Conservation (phyloP, 495 filamentous ascomycete genomes). For the Penicillium pulvis region DNA sequence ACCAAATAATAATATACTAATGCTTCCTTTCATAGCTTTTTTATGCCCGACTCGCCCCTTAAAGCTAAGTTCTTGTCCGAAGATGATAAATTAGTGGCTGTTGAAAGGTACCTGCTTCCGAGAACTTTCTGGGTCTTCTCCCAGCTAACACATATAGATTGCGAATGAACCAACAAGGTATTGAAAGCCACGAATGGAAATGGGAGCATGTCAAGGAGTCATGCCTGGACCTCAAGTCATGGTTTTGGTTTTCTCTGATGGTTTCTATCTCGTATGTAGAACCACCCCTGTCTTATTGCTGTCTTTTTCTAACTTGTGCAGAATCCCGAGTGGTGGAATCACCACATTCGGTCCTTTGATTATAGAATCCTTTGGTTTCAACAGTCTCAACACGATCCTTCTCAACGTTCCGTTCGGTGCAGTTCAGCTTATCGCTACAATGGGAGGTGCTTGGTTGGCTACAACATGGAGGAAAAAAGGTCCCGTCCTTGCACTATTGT, state of each 20-base stretch:
- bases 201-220: slow-evolving; percentile 66
- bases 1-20: slow-evolving; percentile 9
- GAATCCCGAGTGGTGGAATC: slow-evolving; percentile 63
- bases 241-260: slow-evolving; percentile 66
- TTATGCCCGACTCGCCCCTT: slow-evolving; percentile 63
- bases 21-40: slow-evolving; percentile 21
- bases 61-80: slow-evolving; percentile 59
- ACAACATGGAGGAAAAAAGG: slow-evolving; percentile 57
- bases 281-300: not conserved
- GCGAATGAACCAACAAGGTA: slow-evolving; percentile 66
- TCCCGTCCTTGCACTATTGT: slow-evolving; percentile 55
- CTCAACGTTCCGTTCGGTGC: slow-evolving; percentile 68
- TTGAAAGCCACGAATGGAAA: slow-evolving; percentile 59
- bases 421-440: slow-evolving; percentile 59
- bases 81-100: slow-evolving; percentile 61
- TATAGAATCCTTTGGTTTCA: slow-evolving; percentile 61
- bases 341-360: slow-evolving; percentile 67
- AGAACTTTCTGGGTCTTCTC: not conserved
- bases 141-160: slow-evolving; percentile 34
- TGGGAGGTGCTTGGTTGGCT: slow-evolving; percentile 59
- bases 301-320: slow-evolving; percentile 34
- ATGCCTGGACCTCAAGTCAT: slow-evolving; percentile 64
- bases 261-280: slow-evolving; percentile 46
- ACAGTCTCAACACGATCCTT: slow-evolving; percentile 60
- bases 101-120: slow-evolving; percentile 47